Conservation (phyloP, 306 rosid species). For the Ormosia semicastrata region DNA sequence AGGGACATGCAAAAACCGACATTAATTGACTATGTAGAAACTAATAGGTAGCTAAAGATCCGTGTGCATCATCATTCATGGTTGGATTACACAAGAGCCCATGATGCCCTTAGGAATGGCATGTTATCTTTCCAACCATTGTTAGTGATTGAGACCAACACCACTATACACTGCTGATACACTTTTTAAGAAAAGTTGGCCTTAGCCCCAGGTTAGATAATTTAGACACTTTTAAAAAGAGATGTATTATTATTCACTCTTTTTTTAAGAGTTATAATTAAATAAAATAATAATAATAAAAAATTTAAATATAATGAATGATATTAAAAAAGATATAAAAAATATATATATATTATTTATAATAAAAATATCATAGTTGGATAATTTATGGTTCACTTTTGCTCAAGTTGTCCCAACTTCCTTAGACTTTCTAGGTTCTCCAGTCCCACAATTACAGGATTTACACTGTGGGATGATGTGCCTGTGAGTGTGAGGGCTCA, state of each 20-base stretch:
- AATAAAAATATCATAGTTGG: no score
- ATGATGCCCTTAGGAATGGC: conserved; percentile 23
- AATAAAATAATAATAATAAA: no score
- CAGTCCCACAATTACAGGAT: background rate
- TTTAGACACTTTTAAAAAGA: no score
- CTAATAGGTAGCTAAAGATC: background rate
- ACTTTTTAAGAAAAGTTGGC: conserved; percentile 31
- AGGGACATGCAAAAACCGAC: background rate
- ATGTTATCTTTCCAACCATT: conserved; percentile 17
- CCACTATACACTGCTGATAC: background rate
- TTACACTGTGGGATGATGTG: background rate
- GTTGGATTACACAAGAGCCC: conserved; percentile 12
- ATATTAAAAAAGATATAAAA: no score
- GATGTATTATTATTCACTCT: no score
- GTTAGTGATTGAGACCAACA: conserved; percentile 33
- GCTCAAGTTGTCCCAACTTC: conserved; percentile 29
- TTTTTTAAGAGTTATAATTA: no score
- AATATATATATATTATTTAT: no score
- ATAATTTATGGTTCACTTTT: conserved; percentile 18
- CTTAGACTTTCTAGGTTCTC: background rate
- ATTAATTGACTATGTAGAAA: background rate
- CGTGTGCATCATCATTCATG: background rate
- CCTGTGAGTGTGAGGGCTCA: background rate
- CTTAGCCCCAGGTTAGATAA: conserved; percentile 16
- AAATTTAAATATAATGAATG: no score